Evolutionary conservation across 192 early-diverging fungal species (phyloP), one percentile per base, ranked within the genome.

Genomic region (Powellomyces hirtus): DNA sequence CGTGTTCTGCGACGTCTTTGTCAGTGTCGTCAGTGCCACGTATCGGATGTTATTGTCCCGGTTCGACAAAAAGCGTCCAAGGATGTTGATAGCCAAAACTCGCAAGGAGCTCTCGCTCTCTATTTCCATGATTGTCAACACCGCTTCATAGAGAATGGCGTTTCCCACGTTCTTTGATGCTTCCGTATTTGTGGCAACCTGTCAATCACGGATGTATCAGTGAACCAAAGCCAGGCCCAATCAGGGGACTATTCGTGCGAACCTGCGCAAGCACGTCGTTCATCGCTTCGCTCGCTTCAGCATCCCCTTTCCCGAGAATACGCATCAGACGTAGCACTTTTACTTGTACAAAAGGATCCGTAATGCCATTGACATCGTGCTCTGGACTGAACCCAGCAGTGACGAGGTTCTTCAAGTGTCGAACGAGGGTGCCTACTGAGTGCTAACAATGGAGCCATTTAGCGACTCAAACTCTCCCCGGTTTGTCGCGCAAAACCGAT

Each of bases 311-410:
- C 1, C 88, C 89, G 33, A 97, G 81, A 55, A 96, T 85, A 31
- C 96, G 83, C 70, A 99, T 81, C 42, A 99, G 79, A 1, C 93
- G 86, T 46, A 99, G 75, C 29, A 96, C 87, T 67, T 94, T 94
- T 42, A 98, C 92, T 75, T 98, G 95, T 46, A 99, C 77, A 80
- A 98, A 99, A 34, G 97, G 97, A 75, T 99, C 94, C n/a, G 90
- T 92, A 38, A 98, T 89, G 34, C 94, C 95, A 38, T 86, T 91
- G 26, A 99, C 97, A 77, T 95, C 93, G 71, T 99, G 93, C 75
- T 99, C 97, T 20, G 94, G 86, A 30, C 91, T 91, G 69, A 88
- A 91, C 14, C 93, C 94, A 11, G 92, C 82, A 1, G 89, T 90
- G 33, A 93, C 87, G 57, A 99, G 78, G 44, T 87, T 90, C 59